Evolutionary conservation across 805 yeast genomes (phyloP).

Genomic region (Kodamaea laetipori): DNA sequence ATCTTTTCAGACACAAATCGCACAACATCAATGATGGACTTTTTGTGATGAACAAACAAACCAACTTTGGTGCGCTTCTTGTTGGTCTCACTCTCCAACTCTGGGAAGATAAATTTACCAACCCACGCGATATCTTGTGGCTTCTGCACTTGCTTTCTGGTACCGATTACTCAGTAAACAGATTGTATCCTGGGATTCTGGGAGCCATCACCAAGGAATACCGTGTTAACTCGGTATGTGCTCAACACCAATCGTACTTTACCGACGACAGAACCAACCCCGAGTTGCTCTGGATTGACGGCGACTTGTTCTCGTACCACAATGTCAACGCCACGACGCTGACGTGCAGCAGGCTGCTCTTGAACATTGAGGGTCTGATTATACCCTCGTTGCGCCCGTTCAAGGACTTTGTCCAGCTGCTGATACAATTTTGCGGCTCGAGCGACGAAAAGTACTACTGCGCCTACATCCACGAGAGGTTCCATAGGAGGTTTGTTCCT

Average conservation of each 20-base stretch:
- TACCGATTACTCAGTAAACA: conserved; percentile 10
- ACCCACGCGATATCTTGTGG: conserved; percentile 16
- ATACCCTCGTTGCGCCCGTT: conserved; percentile 16
- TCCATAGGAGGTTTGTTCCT: conserved; percentile 11
- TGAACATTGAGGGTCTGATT: conserved; percentile 14
- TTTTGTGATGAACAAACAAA: conserved; percentile 11
- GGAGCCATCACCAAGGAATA: conserved; percentile 12
- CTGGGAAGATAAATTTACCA: conserved; percentile 10
- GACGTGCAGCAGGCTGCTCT: conserved; percentile 6
- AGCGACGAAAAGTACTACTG: conserved; percentile 6
- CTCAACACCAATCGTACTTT: conserved; percentile 13
- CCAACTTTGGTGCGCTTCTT: conserved; percentile 13
- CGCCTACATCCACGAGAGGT: conserved; percentile 13
- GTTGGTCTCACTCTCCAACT: conserved; percentile 13
- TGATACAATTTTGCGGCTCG: conserved; percentile 1
- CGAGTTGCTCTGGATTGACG: conserved; percentile 14
- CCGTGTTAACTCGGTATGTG: conserved; percentile 13
- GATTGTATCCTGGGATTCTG: conserved; percentile 13
- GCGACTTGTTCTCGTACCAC: conserved; percentile 11
- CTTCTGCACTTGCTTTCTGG: conserved; percentile 14
- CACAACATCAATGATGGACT: conserved; percentile 10
- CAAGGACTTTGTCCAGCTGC: conserved; percentile 13
- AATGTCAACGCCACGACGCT: conserved; percentile 3
- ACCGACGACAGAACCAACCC: conserved; percentile 14
- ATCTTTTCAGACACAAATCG: conserved; percentile 4